These are phyloP conservation scores for Pseudonitzschia pungens DNA, from an alignment of 108 stramenopile species.

Conservation along the genomic window DNA sequence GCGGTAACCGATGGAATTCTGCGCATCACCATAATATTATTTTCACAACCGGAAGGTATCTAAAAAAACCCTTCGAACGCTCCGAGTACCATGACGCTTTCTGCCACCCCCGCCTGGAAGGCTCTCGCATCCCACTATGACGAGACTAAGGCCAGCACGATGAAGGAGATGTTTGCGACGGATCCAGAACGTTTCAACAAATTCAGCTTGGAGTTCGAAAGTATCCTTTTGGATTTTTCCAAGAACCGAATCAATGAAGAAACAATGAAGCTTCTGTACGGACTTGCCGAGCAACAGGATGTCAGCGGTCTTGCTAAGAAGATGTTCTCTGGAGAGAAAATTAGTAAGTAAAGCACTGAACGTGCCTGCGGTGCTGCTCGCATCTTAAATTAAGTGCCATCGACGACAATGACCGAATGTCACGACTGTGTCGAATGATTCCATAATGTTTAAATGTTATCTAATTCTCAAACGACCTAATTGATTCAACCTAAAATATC, in stretches of 20 bases:
- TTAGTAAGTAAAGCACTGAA: conserved; percentile 36
- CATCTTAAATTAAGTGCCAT: too few species aligned
- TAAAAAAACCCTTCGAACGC: neutral
- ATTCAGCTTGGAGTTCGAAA: conserved; percentile 69
- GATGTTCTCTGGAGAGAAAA: conserved; percentile 92
- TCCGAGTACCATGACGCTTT: conserved; percentile 32
- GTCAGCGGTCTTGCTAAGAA: conserved; percentile 78
- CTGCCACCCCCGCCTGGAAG: conserved; percentile 61
- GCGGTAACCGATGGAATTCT: neutral
- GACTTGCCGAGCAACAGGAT: conserved; percentile 75
- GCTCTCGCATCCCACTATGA: conserved; percentile 67
- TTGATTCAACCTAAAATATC: neutral
- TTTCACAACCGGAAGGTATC: too few species aligned
- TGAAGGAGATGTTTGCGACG: conserved; percentile 73
- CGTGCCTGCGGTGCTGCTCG: too few species aligned
- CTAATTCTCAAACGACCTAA: neutral
- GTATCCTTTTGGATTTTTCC: conserved; percentile 91
- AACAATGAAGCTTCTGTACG: conserved; percentile 86
- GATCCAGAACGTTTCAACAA: conserved; percentile 71
- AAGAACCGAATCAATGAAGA: conserved; percentile 89
- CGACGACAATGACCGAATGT: too few species aligned
- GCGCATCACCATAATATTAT: neutral
- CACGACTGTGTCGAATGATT: too few species aligned
- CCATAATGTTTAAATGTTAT: neutral
- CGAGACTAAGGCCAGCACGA: conserved; percentile 51